Evolutionary conservation across 371 early-diverging fungal genomes (phyloP), one percentile per base, ranked within the genome.

Genomic region (Circinella minor): DNA sequence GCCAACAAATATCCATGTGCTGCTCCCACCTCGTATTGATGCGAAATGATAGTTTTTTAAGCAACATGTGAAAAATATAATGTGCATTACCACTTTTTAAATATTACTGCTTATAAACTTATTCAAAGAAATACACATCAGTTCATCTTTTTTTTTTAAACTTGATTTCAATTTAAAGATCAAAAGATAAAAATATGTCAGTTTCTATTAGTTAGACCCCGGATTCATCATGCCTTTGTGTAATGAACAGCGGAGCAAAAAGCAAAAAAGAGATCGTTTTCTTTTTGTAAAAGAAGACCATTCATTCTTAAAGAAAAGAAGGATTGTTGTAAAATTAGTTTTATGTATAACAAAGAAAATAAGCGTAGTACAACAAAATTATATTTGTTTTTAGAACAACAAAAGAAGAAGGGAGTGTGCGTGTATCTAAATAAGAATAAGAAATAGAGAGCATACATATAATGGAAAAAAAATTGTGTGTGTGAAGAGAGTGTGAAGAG

Each of bases 1-100:
- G 62, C 54, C 55, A 49, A 38, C 62, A 48, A 49, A 46, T 43
- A 43, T 48, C 43, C 69, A 69, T 69, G 69, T 69, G 69, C 69
- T 36, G 46, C 69, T 69, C 69, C 63, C 69, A 69, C 63, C 43
- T 48, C 38, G 55, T 54, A 15, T 20, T 47, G 59, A n/a, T 11
- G 6, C 60, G 17, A 43, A 43, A 6, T 9, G 11, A 3, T 11
- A 9, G 43, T 43, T 43, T 43, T 6, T 43, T 43, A 27, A 27
- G 43, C 13, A 14, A 27, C 68, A 68, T 59, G 61, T 60, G 61
- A 60, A 60, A 68, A 59, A 39, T 43, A 43, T 43, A 43, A 43
- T 11, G 6, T 43, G 3, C 2, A 43, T 43, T 27, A 27, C 27
- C 20, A 14, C 6, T 37, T 65, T 11, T 65, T 51, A 51, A 37